phyloP scores from a whole-genome alignment of 2,329 filamentous ascomycete species.

The Cercospora janseana region DNA sequence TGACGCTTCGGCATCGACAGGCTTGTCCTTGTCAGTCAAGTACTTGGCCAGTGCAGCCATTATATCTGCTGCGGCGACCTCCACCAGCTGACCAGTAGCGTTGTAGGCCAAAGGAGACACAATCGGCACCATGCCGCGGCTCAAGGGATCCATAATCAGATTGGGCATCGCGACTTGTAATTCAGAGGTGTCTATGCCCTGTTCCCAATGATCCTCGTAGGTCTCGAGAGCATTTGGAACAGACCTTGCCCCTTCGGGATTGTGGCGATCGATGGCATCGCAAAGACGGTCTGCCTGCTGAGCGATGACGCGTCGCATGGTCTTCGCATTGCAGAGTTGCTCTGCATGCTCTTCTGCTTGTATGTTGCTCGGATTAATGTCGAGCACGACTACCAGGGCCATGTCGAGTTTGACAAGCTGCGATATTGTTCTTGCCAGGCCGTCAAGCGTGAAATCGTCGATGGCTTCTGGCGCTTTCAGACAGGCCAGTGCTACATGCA shows the following conservation, averaged over 20 bases:
- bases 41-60: slow-evolving; percentile 75
- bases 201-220: slow-evolving; percentile 23
- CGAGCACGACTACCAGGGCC: slow-evolving; percentile 76
- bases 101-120: slow-evolving; percentile 65
- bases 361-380: slow-evolving; percentile 53
- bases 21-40: slow-evolving; percentile 60
- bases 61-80: slow-evolving; percentile 60
- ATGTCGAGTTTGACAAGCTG: slow-evolving; percentile 82
- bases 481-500: slow-evolving; percentile 84
- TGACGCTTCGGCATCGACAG: slow-evolving; percentile 8
- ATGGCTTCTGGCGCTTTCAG: slow-evolving; percentile 71
- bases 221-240: slow-evolving; percentile 58
- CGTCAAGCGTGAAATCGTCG: slow-evolving; percentile 65
- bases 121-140: slow-evolving; percentile 67
- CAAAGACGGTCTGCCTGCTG: slow-evolving; percentile 71
- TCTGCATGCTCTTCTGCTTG: slow-evolving; percentile 12
- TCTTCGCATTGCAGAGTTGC: slow-evolving; percentile 18
- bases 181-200: slow-evolving; percentile 22
- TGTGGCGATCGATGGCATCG: slow-evolving; percentile 69
- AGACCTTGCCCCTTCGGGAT: slow-evolving; percentile 65
- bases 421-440: slow-evolving; percentile 77
- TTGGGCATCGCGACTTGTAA: slow-evolving; percentile 46
- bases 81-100: slow-evolving; percentile 49
- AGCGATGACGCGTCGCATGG: slow-evolving; percentile 31
- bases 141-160: slow-evolving; percentile 64